phyloP scores from a whole-genome alignment of 768 basidiomycete species.

The Kwoniella sp. region DNA sequence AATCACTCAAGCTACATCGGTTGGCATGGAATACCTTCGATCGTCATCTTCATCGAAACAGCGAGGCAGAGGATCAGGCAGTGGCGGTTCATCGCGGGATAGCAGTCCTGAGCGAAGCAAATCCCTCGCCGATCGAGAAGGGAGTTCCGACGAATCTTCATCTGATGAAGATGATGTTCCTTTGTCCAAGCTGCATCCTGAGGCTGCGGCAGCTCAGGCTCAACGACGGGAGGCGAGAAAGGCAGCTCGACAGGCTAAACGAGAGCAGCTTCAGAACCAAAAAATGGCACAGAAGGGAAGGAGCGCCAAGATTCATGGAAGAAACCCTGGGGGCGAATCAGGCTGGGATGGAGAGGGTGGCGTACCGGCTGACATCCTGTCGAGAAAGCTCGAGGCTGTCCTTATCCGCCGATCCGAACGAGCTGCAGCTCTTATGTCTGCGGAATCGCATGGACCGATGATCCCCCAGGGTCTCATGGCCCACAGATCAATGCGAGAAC shows the following conservation, averaged over 20 bases:
- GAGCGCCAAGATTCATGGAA: slow-evolving; percentile 15
- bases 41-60: slow-evolving; percentile 11
- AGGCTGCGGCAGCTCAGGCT: slow-evolving; percentile 39
- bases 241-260: slow-evolving; percentile 7
- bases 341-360: slow-evolving; percentile 53
- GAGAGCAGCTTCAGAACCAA: slow-evolving; percentile 4
- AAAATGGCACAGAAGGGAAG: slow-evolving; percentile 1
- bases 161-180: slow-evolving; percentile 37
- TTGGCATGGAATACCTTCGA: slow-evolving; percentile 9
- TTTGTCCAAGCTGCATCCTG: slow-evolving; percentile 47
- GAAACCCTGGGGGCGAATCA: slow-evolving; percentile 40
- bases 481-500: slow-evolving; percentile 20
- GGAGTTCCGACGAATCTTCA: not conserved
- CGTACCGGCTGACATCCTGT: slow-evolving; percentile 39
- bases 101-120: slow-evolving; percentile 10
- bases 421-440: slow-evolving; percentile 1
- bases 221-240: slow-evolving; percentile 18
- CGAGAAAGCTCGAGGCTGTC: slow-evolving; percentile 30
- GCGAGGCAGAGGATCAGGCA: slow-evolving; percentile 5
- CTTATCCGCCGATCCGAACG: slow-evolving; percentile 3
- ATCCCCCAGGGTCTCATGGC: slow-evolving; percentile 8
- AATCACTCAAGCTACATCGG: slow-evolving; percentile 13
- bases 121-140: slow-evolving; percentile 4
- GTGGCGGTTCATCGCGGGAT: slow-evolving; percentile 18
- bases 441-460: not conserved